Percentiles rank a stretch among this genome's conserved stretches.
Evolutionary conservation across 495 filamentous ascomycete species (phyloP).

Genomic region (Clohesyomyces aquaticus): DNA sequence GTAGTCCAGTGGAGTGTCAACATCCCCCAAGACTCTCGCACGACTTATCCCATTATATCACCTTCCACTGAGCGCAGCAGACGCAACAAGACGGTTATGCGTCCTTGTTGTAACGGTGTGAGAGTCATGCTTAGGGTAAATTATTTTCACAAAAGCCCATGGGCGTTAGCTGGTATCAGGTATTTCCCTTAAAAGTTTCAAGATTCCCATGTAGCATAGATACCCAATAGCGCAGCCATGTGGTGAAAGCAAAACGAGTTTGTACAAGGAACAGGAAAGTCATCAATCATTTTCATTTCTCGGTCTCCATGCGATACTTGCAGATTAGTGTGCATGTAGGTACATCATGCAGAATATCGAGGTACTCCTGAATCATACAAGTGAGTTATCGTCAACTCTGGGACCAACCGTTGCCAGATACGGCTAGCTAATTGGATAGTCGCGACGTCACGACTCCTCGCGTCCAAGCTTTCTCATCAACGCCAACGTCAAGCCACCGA

Average conservation of each 20-base stretch:
- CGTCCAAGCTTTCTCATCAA: conserved; percentile 13
- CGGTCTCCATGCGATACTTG: no score
- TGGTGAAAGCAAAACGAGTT: background rate
- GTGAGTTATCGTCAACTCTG: no score
- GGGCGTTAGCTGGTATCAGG: background rate
- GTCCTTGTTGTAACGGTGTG: background rate
- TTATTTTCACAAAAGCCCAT: background rate
- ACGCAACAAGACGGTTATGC: no score
- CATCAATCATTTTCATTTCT: background rate
- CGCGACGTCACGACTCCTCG: conserved; percentile 37
- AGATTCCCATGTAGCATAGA: conserved; percentile 27
- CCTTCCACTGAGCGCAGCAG: no score
- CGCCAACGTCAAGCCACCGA: background rate
- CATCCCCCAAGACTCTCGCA: background rate
- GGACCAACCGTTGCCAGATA: no score
- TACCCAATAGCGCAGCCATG: conserved; percentile 15
- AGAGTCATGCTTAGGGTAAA: background rate
- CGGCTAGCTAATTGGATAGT: no score
- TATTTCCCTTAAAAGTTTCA: background rate
- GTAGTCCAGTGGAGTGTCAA: background rate
- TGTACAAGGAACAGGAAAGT: background rate
- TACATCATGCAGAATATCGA: no score
- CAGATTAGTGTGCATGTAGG: no score
- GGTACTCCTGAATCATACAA: no score
- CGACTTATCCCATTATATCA: no score